Evolutionary conservation across 768 basidiomycete species (phyloP).

Genomic region (Tulasnella sp.): DNA sequence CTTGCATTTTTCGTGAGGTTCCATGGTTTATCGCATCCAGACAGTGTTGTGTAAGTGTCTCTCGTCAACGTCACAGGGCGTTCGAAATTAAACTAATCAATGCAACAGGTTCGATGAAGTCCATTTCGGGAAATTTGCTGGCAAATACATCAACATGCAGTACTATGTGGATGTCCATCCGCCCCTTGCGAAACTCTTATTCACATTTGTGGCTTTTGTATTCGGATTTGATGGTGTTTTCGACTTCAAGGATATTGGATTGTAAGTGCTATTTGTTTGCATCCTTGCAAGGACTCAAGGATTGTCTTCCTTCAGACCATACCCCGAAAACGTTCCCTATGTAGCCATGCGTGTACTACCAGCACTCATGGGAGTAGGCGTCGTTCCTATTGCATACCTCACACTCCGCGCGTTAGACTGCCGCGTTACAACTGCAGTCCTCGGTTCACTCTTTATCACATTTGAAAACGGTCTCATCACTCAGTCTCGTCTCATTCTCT

Average conservation of each 20-base stretch:
- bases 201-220: conserved; percentile 79
- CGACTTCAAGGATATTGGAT: conserved; percentile 96
- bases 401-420: conserved; percentile 89
- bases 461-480: conserved; percentile 96
- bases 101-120: conserved; percentile 83
- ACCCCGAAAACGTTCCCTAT: conserved; percentile 67
- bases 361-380: conserved; percentile 73
- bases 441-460: conserved; percentile 80
- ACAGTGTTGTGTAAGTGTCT: conserved; percentile 75
- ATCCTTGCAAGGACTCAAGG: not conserved
- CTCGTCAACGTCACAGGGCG: no score
- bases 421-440: conserved; percentile 79
- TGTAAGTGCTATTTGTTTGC: conserved; percentile 36
- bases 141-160: conserved; percentile 82
- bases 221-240: conserved; percentile 86
- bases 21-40: conserved; percentile 71
- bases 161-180: conserved; percentile 96
- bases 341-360: conserved; percentile 97
- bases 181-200: conserved; percentile 87
- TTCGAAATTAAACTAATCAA: not conserved
- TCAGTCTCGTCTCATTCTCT: conserved; percentile 90
- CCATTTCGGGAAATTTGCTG: conserved; percentile 95
- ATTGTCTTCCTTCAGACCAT: conserved; percentile 46
- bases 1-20: conserved; percentile 72
- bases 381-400: conserved; percentile 82